These are phyloP conservation scores for Candida nonsorbophila DNA, from an alignment of 805 yeast genomes.

Conservation along the genomic window DNA sequence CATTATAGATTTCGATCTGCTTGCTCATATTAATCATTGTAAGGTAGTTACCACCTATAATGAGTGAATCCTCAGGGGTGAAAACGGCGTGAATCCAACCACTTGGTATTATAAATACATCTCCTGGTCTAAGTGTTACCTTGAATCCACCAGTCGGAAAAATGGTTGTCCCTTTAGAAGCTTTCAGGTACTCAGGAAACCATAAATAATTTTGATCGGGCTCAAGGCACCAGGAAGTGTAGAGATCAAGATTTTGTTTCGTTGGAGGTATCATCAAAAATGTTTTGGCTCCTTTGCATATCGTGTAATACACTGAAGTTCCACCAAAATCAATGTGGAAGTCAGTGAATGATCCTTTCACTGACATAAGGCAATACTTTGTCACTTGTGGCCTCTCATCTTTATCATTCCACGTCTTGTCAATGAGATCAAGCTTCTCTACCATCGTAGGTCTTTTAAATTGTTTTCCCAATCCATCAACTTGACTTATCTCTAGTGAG, in stretches of 20 bases:
- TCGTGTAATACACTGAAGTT: slow-evolving; percentile 84
- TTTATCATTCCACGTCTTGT: slow-evolving; percentile 50
- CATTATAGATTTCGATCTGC: slow-evolving; percentile 55
- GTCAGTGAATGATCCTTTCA: slow-evolving; percentile 74
- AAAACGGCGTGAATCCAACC: slow-evolving; percentile 93
- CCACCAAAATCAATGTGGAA: slow-evolving; percentile 93
- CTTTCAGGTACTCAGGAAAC: slow-evolving; percentile 49
- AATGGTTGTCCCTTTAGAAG: slow-evolving; percentile 22
- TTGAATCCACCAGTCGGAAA: slow-evolving; percentile 42
- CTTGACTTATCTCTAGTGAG: slow-evolving; percentile 67
- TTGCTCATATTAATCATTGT: slow-evolving; percentile 58
- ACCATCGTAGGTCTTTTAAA: slow-evolving; percentile 67
- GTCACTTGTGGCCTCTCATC: slow-evolving; percentile 55
- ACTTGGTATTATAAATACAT: slow-evolving; percentile 76
- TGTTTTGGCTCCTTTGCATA: slow-evolving; percentile 67
- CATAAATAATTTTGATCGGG: slow-evolving; percentile 58
- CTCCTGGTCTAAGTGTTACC: slow-evolving; percentile 56
- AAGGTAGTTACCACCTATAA: slow-evolving; percentile 84
- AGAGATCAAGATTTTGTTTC: slow-evolving; percentile 49
- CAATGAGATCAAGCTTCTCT: slow-evolving; percentile 60
- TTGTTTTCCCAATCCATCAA: slow-evolving; percentile 38
- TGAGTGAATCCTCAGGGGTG: slow-evolving; percentile 75
- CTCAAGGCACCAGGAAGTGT: slow-evolving; percentile 68
- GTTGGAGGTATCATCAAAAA: slow-evolving; percentile 83
- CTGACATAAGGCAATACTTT: slow-evolving; percentile 83